A percentile compares a stretch with the other conserved stretches of the same genome.
These are phyloP conservation scores for Zanthoxylum bungeanum DNA, from an alignment of 345 rosid species.

Conservation along the genomic window DNA sequence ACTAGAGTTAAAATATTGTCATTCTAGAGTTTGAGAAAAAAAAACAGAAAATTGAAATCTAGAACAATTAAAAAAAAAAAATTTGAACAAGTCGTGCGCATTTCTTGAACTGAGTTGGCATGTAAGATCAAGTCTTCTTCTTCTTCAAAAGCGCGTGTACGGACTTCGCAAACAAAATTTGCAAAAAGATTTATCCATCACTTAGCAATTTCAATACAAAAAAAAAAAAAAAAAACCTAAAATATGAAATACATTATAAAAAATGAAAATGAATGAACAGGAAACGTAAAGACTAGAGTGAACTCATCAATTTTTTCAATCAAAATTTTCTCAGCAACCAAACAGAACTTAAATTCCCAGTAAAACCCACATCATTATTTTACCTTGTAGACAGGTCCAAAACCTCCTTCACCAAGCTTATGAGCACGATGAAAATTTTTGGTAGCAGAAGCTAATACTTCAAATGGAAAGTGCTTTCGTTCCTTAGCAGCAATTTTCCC, in stretches of 20 bases:
- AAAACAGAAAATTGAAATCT: too few relatives aligned
- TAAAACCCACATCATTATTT: not conserved
- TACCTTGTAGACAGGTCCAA: constrained; percentile 93
- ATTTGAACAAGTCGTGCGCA: not conserved
- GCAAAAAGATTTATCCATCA: not conserved
- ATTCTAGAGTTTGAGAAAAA: too few relatives aligned
- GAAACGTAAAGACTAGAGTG: too few relatives aligned
- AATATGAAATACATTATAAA: too few relatives aligned
- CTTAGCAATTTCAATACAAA: not conserved
- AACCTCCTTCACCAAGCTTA: constrained; percentile 97
- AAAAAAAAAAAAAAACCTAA: too few relatives aligned
- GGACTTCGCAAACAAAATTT: too few relatives aligned
- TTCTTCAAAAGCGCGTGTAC: too few relatives aligned
- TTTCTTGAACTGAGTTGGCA: not conserved
- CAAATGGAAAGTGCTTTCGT: constrained; percentile 75
- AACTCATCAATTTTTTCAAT: too few relatives aligned
- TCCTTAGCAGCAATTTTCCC: constrained; percentile 74
- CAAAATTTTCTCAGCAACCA: constrained; percentile 18
- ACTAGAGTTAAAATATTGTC: too few relatives aligned
- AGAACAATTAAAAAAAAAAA: not conserved
- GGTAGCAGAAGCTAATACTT: constrained; percentile 68
- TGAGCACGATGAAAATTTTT: constrained; percentile 61
- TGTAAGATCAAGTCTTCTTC: not conserved
- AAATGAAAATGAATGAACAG: too few relatives aligned
- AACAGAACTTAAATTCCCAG: constrained; percentile 1